A percentile compares a stretch with the other conserved stretches of the same genome.
Conservation (phyloP, 805 yeast species). For the Wickerhamiella bombiphila region DNA sequence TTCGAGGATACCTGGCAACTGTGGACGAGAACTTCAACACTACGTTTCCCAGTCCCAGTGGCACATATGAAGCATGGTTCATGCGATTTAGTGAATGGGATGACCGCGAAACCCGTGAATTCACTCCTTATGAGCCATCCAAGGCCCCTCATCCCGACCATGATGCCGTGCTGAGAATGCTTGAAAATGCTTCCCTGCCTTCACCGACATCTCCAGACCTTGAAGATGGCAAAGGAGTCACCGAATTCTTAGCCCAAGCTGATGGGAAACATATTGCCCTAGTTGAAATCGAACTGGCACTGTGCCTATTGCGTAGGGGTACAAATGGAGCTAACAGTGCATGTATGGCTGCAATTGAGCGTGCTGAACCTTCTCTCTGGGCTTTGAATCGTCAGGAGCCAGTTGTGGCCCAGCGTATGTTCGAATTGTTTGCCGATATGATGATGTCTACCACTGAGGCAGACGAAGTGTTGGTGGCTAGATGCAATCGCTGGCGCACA, state of each 20-base stretch:
- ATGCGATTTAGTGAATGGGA: not conserved
- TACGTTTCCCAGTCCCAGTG: not conserved
- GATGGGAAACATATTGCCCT: not conserved
- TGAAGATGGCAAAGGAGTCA: not conserved
- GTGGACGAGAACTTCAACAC: not conserved
- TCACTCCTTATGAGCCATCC: no score
- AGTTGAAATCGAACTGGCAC: not conserved
- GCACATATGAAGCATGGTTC: not conserved
- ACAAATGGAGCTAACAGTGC: no score
- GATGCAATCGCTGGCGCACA: constrained; percentile 6
- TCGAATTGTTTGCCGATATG: constrained; percentile 10
- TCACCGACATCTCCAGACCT: not conserved
- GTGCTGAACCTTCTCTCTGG: constrained; percentile 7
- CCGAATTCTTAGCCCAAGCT: not conserved
- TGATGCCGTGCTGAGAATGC: not conserved
- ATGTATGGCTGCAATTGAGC: no score
- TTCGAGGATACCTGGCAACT: not conserved
- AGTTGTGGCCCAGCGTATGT: constrained; percentile 6
- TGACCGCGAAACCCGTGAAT: not conserved
- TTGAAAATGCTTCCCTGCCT: not conserved
- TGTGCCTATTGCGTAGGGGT: no score
- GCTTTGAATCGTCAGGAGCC: constrained; percentile 2
- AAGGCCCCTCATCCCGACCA: no score
- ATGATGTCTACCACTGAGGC: constrained; percentile 5
- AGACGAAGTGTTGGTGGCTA: constrained; percentile 1